Base-by-base conservation (phyloP, 805 yeast species). In the Myxozyma lipomycoides region DNA sequence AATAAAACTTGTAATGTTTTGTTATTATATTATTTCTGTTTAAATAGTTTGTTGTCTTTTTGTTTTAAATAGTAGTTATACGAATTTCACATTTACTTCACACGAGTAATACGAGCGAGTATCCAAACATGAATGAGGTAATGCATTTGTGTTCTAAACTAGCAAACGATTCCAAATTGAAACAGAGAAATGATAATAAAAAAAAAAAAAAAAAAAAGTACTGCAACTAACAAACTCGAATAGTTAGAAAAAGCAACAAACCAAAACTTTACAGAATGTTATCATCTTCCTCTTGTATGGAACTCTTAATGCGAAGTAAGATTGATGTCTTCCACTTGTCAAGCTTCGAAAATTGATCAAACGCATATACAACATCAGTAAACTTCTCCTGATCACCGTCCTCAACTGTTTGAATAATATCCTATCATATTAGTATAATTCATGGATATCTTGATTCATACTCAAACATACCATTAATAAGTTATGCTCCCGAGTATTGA, bases 251-350 rank as follows among this genome's bases (percentile, higher is more conserved):
- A n/a, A n/a, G n/a, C n/a, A n/a, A n/a, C n/a, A n/a, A n/a, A n/a
- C n/a, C n/a, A n/a, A n/a, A n/a, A n/a, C n/a, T n/a, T 39, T 44
- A 55, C 53, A 55, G 34, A 55, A 55, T 55, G 36, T 55, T 55
- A 17, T 55, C 59, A 50, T 84, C 95, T 43, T 81, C 84, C 47
- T 78, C 82, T 34, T 81, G 78, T 43, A 87, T 82, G 2, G 77
- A 70, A 58, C 78, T 83, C 71, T 93, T 93, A 62, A 93, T 82
- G 69, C 84, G 84, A 61, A 91, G 76, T 59, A 93, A 76, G 45
- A 93, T 72, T 25, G 85, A 81, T 10, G 96, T 86, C 73, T 86
- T 88, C 84, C 95, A 84, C 63, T 84, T 86, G 66, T 93, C 98
- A 49, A 93, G 78, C 67, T 88, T 88, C 58, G 82, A 74, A 67